Evolutionary conservation across 768 basidiomycete genomes (phyloP).

Genomic region (Steccherinum ochraceum): DNA sequence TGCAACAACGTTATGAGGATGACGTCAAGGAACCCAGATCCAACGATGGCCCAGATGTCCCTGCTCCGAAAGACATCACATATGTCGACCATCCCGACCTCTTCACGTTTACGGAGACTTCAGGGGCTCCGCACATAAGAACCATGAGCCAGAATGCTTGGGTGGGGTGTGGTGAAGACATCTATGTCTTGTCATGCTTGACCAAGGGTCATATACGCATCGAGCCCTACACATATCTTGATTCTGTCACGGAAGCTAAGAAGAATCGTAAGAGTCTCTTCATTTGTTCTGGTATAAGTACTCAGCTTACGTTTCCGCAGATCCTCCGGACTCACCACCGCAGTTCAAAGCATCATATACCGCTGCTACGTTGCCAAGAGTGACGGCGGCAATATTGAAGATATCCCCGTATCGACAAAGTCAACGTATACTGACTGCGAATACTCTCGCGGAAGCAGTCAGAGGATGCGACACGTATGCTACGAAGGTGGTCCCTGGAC

Average conservation of each 20-base stretch:
- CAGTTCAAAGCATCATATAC: constrained; percentile 49
- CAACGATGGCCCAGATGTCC: constrained; percentile 30
- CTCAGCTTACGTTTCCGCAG: neutral
- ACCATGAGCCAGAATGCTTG: constrained; percentile 59
- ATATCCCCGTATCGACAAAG: constrained; percentile 46
- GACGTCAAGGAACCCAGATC: too few relatives aligned
- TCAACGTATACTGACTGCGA: constrained; percentile 43
- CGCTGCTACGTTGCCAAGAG: constrained; percentile 40
- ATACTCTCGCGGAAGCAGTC: constrained; percentile 52
- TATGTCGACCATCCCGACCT: constrained; percentile 77
- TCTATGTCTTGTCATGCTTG: constrained; percentile 73
- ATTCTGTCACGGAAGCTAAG: too few relatives aligned
- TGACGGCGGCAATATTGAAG: constrained; percentile 37
- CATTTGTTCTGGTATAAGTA: neutral
- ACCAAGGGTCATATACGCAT: constrained; percentile 64
- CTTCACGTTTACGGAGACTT: constrained; percentile 47
- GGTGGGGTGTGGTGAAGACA: constrained; percentile 70
- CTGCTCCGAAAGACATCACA: constrained; percentile 55
- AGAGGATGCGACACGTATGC: constrained; percentile 68
- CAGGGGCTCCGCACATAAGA: constrained; percentile 47
- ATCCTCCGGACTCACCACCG: constrained; percentile 7
- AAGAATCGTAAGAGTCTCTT: constrained; percentile 26
- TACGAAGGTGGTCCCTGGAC: constrained; percentile 46
- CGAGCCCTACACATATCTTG: too few relatives aligned
- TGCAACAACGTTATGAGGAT: too few relatives aligned